Percentiles rank a stretch among this genome's conserved stretches.
Conservation (phyloP, 805 yeast genomes). For the Lipomyces mesembrius region DNA sequence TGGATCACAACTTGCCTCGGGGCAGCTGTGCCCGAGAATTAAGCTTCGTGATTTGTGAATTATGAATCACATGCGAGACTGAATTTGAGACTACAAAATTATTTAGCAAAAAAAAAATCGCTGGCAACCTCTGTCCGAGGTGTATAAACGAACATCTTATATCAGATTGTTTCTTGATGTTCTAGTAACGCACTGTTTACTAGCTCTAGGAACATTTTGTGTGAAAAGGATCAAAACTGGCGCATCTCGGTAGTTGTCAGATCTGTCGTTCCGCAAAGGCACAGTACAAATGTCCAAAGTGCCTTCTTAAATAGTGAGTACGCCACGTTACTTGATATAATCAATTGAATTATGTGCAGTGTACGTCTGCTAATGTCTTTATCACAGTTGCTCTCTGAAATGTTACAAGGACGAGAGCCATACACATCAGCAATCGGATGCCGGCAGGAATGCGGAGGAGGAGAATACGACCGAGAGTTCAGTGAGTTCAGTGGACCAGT, state of each 20-base stretch:
- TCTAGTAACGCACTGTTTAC: not conserved
- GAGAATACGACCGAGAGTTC: not conserved
- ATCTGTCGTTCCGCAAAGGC: conserved; percentile 49
- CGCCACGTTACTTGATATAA: not conserved
- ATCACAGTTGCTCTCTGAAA: conserved; percentile 57
- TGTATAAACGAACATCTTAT: no score
- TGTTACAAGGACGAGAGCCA: conserved; percentile 59
- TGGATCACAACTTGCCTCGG: not conserved
- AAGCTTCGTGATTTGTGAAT: not conserved
- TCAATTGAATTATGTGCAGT: not conserved
- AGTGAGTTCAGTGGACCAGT: not conserved
- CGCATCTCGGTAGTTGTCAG: conserved; percentile 44
- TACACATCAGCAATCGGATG: conserved; percentile 37
- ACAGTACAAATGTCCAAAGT: conserved; percentile 64
- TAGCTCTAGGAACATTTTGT: not conserved
- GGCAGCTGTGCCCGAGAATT: not conserved
- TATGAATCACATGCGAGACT: no score
- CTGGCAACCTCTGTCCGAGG: no score
- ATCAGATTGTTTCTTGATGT: no score
- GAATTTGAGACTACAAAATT: no score
- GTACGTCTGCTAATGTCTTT: not conserved
- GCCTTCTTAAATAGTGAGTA: conserved; percentile 44
- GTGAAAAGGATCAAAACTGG: conserved; percentile 18
- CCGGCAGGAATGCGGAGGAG: conserved; percentile 6
- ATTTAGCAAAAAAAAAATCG: no score